A percentile compares a stretch with the other conserved stretches of the same genome.
Conservation (phyloP, 345 rosid species). For the Crucihimalaya himalaica region DNA sequence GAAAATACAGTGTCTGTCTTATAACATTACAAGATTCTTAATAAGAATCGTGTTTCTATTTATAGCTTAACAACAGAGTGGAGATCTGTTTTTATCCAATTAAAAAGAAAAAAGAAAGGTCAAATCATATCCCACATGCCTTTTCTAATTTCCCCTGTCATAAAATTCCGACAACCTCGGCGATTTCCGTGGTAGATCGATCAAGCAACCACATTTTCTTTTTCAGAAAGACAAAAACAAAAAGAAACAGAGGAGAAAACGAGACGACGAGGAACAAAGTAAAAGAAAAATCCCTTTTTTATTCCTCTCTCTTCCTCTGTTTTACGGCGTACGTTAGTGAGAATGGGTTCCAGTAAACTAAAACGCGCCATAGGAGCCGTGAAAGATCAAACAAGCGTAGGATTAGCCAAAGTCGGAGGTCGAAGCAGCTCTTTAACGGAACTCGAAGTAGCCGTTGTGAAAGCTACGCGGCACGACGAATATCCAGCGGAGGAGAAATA, state of each 20-base stretch:
- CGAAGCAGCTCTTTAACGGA: slow-evolving; percentile 28
- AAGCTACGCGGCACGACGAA: slow-evolving; percentile 85
- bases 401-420: slow-evolving; percentile 76
- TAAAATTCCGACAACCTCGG: slow-evolving; percentile 33
- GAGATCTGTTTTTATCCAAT: slow-evolving; percentile 33
- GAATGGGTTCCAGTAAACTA: slow-evolving; percentile 37
- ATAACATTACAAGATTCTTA: slow-evolving; percentile 23
- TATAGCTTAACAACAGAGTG: slow-evolving; percentile 28
- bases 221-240: neutral
- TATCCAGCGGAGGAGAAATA: slow-evolving; percentile 74
- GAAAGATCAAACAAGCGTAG: slow-evolving; percentile 41
- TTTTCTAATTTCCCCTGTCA: slow-evolving; percentile 2
- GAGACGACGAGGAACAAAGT: slow-evolving; percentile 29
- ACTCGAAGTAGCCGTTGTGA: slow-evolving; percentile 40
- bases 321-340: slow-evolving; percentile 8
- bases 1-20: slow-evolving; percentile 27
- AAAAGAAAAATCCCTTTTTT: neutral
- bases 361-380: slow-evolving; percentile 52
- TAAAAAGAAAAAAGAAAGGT: slow-evolving; percentile 9
- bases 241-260: slow-evolving; percentile 24
- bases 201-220: slow-evolving; percentile 17
- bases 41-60: slow-evolving; percentile 29
- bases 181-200: slow-evolving; percentile 34
- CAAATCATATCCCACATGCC: slow-evolving; percentile 21
- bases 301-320: slow-evolving; percentile 1